phyloP scores from a whole-genome alignment of 805 yeast genomes.

The Zygoascus tannicola region DNA sequence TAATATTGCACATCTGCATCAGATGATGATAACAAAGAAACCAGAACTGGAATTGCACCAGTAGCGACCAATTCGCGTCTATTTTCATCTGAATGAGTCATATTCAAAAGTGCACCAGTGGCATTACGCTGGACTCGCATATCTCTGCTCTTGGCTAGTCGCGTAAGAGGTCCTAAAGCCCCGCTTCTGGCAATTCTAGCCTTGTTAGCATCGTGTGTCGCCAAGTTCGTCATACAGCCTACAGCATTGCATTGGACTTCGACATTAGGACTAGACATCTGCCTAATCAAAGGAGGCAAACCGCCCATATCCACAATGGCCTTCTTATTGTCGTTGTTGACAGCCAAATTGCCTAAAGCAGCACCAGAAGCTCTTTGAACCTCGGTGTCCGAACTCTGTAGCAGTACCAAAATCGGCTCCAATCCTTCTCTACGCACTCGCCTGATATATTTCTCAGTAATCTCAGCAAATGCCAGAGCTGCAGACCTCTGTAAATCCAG shows the following conservation, averaged over 20 bases:
- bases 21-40: constrained; percentile 68
- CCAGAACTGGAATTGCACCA: constrained; percentile 95
- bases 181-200: constrained; percentile 94
- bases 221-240: constrained; percentile 95
- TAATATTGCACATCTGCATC: constrained; percentile 98
- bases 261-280: constrained; percentile 93
- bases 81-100: constrained; percentile 97
- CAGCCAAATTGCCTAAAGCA: constrained; percentile 96
- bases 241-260: constrained; percentile 99
- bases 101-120: constrained; percentile 92
- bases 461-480: constrained; percentile 96
- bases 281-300: constrained; percentile 88
- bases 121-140: constrained; percentile 97
- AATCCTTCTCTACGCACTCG: constrained; percentile 84
- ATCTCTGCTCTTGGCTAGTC: constrained; percentile 88
- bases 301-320: constrained; percentile 98
- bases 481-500: constrained; percentile 93
- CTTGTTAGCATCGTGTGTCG: constrained; percentile 95
- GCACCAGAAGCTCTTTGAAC: constrained; percentile 99
- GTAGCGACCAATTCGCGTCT: constrained; percentile 95
- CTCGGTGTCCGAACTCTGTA: constrained; percentile 84
- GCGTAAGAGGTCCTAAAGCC: constrained; percentile 88
- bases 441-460: constrained; percentile 87
- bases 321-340: constrained; percentile 86
- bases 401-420: constrained; percentile 82